Evolutionary conservation across 495 filamentous ascomycete genomes (phyloP), one percentile per base, ranked within the genome.

Genomic region (Trichoderma erinaceum): DNA sequence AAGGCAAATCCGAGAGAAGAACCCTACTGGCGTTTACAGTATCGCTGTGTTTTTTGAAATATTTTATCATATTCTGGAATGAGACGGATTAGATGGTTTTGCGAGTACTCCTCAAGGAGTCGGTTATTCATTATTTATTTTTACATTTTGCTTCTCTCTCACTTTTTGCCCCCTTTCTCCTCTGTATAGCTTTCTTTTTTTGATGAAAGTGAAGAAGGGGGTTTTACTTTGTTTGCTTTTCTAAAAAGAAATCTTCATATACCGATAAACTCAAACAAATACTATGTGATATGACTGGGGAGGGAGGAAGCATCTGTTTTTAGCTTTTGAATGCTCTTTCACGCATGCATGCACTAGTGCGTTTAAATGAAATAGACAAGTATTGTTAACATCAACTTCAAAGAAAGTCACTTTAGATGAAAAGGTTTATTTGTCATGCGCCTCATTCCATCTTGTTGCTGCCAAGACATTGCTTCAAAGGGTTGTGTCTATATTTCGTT

Each of bases 11-110:
- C 2, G 23, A 25, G 23, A 25, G 32, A 61, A 32, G 1, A 61
- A 61, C 3, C 27, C 4, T 18, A 61, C 12, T 27, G 56, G 56
- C 56, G 56, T 61, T 52, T 56, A 61, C 25, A 11, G 10, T 32
- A 27, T 32, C 56, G 27, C 27, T 61, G 27, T 61, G 25, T 21
- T 52, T 25, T 23, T 52, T 35, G 6, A 23, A 29, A 29, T 61
- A 27, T 29, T 61, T 61, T 5, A 29, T 61, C 56, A 61, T 21
- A 12, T 61, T 61, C 56, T 61, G 56, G 56, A 32, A 61, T 32
- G 56, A 61, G 56, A 61, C 27, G 56, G 56, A 32, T 61, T 61
- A 61, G 56, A 61, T 61, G 56, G 56, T 61, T 32, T 25, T 25
- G 27, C 56, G 27, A 61, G 56, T 32, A 18, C 56, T 61, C 56